Percentiles rank a stretch among this genome's conserved stretches.
Conservation (phyloP, 495 filamentous ascomycete species). For the Xeromyces bisporus region DNA sequence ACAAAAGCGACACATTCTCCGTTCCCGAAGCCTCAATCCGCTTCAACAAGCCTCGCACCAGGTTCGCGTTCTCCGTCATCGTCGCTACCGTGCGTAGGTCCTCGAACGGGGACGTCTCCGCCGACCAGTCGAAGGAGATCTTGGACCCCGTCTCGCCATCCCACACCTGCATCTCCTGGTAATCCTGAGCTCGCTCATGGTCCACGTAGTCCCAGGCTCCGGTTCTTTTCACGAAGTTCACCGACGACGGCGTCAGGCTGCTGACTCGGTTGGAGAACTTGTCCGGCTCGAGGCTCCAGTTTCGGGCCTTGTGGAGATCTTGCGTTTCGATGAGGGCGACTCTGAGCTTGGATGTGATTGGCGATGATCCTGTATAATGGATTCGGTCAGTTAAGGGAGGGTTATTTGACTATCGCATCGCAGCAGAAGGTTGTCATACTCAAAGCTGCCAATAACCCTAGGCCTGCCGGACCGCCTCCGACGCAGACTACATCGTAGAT, state of each 20-base stretch:
- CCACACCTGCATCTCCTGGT: slow-evolving; percentile 93
- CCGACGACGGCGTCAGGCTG: slow-evolving; percentile 78
- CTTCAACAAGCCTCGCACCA: slow-evolving; percentile 56
- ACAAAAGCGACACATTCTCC: slow-evolving; percentile 45
- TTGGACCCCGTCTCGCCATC: slow-evolving; percentile 75
- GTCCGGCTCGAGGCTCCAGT: slow-evolving; percentile 45
- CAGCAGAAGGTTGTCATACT: no score
- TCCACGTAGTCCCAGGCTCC: slow-evolving; percentile 76
- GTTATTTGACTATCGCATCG: no score
- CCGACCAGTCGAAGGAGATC: slow-evolving; percentile 72
- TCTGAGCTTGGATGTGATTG: slow-evolving; percentile 56
- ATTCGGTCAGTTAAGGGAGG: no score
- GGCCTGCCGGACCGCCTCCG: slow-evolving; percentile 87
- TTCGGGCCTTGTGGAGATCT: slow-evolving; percentile 48
- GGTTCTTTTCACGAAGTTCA: slow-evolving; percentile 51
- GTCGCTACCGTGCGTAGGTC: slow-evolving; percentile 56
- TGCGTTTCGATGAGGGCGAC: slow-evolving; percentile 84
- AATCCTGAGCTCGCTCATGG: slow-evolving; percentile 55
- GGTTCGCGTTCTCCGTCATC: slow-evolving; percentile 91
- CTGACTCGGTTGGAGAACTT: slow-evolving; percentile 86
- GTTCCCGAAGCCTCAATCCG: slow-evolving; percentile 52
- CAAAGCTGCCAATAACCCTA: slow-evolving; percentile 74
- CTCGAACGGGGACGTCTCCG: slow-evolving; percentile 30
- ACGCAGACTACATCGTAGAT: slow-evolving; percentile 93
- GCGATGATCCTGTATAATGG: slow-evolving; percentile 37